These are phyloP conservation scores for Zymoseptoria brevis DNA, from an alignment of 2,329 filamentous ascomycete genomes.

Conservation along the genomic window DNA sequence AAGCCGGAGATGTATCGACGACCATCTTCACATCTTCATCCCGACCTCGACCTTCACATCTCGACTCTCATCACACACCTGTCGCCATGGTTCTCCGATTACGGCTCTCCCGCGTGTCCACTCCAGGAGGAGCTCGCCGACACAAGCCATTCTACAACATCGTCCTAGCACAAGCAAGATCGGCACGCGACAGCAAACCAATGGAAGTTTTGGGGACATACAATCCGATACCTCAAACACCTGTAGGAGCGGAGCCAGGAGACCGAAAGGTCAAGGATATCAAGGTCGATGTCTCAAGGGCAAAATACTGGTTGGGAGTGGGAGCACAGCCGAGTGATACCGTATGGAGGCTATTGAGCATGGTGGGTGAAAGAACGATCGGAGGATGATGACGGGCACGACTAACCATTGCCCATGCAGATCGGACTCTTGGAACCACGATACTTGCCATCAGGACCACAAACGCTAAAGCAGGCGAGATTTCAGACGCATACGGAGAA, in stretches of 20 bases:
- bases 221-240: constrained; percentile 53
- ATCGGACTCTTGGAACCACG: constrained; percentile 37
- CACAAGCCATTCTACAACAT: constrained; percentile 97
- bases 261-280: constrained; percentile 80
- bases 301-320: constrained; percentile 94
- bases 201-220: constrained; percentile 79
- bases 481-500: constrained; percentile 25
- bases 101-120: constrained; percentile 83
- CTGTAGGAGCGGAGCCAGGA: constrained; percentile 44
- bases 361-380: constrained; percentile 49
- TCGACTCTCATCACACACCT: background rate
- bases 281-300: constrained; percentile 69
- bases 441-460: constrained; percentile 29
- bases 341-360: constrained; percentile 74
- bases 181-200: constrained; percentile 77
- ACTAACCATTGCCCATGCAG: constrained; percentile 15
- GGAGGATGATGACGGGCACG: background rate
- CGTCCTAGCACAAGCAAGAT: constrained; percentile 79
- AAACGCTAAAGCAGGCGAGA: constrained; percentile 24
- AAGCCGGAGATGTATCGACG: background rate
- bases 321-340: constrained; percentile 90
- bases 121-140: constrained; percentile 45
- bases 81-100: constrained; percentile 76
- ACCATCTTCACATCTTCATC: background rate
- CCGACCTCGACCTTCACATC: background rate